Evolutionary conservation across 129 eudicot genomes (phyloP), one percentile per base, ranked within the genome.

Genomic region (Apium graveolens): DNA sequence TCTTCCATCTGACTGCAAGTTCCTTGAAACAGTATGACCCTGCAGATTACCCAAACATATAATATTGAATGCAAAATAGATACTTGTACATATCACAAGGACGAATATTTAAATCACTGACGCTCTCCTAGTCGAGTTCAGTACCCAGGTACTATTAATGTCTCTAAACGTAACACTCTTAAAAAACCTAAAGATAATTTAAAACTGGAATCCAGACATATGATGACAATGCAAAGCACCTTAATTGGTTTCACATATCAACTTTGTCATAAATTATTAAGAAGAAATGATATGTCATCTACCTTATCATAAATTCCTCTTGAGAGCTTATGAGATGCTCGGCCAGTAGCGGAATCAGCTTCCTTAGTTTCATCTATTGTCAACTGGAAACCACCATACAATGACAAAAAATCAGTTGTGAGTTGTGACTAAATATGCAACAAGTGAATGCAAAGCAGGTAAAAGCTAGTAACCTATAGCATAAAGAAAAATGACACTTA

Each of bases 1-100:
- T 57, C 86, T 82, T 35, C 98, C 97, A 80, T 89, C 98, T 29
- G 98, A 89, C 73, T 85, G 84, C 73, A 93, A 84, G 74, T 91
- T 86, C 87, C 97, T 87, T 42, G 91, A 55, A 24, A 91, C 82
- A 43, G 97, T 86, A 81, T 91, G 98, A 18, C 98, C 98, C 98
- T 95, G 66, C 14, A 78, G 35, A 11, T 65, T 12, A 26, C 24
- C 39, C 20, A 29, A 29, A 2, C 72, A 66, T 27, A 31, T 27
- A 27, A 31, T 14, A 66, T 66, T 0, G 97, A 35, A 13, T 11
- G 41, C 37, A 70, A 70, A 26, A 65, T n/a, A 65, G 21, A 41
- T 42, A 70, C 70, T 12, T 9, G 35, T 55, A 7, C 31, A 55
- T 0, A 24, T 55, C 29, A 24, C 63, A 55, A 5, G 7, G 0